Evolutionary conservation across 345 rosid genomes (phyloP).

Genomic region (Toxicodendron radicans): DNA sequence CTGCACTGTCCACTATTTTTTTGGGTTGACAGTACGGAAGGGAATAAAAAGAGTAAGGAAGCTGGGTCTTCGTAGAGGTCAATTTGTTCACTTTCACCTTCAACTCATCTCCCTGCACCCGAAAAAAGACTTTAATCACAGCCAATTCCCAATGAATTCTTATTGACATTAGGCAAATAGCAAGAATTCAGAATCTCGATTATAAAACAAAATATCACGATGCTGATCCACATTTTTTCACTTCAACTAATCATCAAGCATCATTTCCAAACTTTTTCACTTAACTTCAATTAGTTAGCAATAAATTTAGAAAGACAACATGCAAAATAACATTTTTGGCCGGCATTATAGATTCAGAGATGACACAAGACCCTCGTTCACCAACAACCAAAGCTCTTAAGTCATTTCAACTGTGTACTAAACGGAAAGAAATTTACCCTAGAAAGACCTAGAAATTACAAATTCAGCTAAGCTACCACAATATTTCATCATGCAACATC

Average conservation of each 20-base stretch:
- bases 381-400: neutral
- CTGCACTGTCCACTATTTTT: slow-evolving; percentile 83
- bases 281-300: neutral
- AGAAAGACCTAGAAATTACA: neutral
- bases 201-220: neutral
- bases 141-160: neutral
- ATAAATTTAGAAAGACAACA: neutral
- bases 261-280: neutral
- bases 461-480: neutral
- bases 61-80: slow-evolving; percentile 91
- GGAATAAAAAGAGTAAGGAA: slow-evolving; percentile 83
- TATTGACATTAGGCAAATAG: neutral
- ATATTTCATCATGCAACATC: neutral
- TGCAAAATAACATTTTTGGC: neutral
- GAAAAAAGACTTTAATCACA: neutral
- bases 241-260: neutral
- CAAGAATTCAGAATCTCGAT: neutral
- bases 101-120: slow-evolving; percentile 67
- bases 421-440: neutral
- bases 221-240: neutral
- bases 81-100: slow-evolving; percentile 89
- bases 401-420: neutral
- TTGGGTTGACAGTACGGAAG: slow-evolving; percentile 72
- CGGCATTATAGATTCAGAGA: neutral
- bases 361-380: neutral